Base-by-base conservation (phyloP, 176 grass and related monocot genomes). In the Melocanna baccifera region DNA sequence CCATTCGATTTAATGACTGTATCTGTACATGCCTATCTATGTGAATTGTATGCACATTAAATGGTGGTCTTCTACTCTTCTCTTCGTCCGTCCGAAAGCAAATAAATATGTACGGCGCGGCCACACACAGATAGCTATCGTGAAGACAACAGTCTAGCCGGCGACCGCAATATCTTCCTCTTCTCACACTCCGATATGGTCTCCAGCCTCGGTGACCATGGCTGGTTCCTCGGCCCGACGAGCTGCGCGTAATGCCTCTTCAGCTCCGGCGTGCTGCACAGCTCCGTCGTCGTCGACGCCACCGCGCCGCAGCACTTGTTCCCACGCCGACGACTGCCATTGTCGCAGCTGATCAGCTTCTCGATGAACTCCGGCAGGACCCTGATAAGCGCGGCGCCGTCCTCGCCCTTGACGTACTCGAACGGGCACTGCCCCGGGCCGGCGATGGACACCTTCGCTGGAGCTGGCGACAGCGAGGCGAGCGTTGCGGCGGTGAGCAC, bases 201-300 rank as follows among this genome's bases (percentile, higher is more conserved):
- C 83, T 97, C 92, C 0, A 97, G 86, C 67, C 67, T 65, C 7
- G 94, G 94, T 58, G 86, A 91, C 94, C 94, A 97, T 2, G 78
- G 13, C 62, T 64, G 63, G 23, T 52, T 80, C 80, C 88, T 92
- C 0, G 76, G 2, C 0, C 78, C 87, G 6, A 89, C 83, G 53
- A 97, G 86, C 83, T 91, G 88, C 58, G 76, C 83, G 88, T 94
- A 97, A 83, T 97, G 94, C 63, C 91, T 84, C 88, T 83, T 90
- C 73, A 97, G 84, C 87, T 94, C 95, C 64, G 90, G 90, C 52
- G 95, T 94, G 77, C 82, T 94, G 73, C 92, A 94, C 69, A 94
- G 73, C 46, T 63, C 80, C 26, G 19, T 20, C 5, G 26, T 53
- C 18, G 51, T 1, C 1, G 6, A 4, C 34, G 68, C 16, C 32